Evolutionary conservation across 2,329 filamentous ascomycete genomes (phyloP).

Genomic region (Podosphaera aphanis): DNA sequence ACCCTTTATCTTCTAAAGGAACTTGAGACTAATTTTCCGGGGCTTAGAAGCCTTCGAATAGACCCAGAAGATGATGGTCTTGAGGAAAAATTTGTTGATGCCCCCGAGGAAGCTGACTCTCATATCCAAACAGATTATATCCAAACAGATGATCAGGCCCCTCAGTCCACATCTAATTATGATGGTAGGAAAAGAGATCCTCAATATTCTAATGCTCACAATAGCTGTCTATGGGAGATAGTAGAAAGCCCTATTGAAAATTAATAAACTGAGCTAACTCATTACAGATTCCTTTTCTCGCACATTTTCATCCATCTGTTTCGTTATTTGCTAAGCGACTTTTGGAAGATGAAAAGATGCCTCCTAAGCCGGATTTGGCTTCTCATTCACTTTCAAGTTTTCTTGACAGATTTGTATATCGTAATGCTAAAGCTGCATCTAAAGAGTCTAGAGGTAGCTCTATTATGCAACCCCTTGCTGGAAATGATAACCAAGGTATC

Average conservation of each 20-base stretch:
- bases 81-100: constrained; percentile 12
- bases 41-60: constrained; percentile 53
- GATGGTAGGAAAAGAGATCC: constrained; percentile 83
- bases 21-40: constrained; percentile 55
- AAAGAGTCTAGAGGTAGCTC: constrained; percentile 50
- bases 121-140: constrained; percentile 36
- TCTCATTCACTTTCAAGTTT: constrained; percentile 86
- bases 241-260: constrained; percentile 21
- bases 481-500: constrained; percentile 33
- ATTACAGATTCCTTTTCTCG: constrained; percentile 36
- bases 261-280: constrained; percentile 4
- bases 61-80: constrained; percentile 60
- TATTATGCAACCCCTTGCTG: constrained; percentile 85
- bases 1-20: constrained; percentile 77
- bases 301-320: constrained; percentile 85
- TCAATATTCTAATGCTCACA: constrained; percentile 77
- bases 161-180: constrained; percentile 23
- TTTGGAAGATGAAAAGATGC: constrained; percentile 42
- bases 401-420: constrained; percentile 95
- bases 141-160: constrained; percentile 8
- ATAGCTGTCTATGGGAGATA: constrained; percentile 82
- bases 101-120: constrained; percentile 23
- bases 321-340: constrained; percentile 57
- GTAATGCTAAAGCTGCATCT: constrained; percentile 53
- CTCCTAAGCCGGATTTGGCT: constrained; percentile 72